Conservation (phyloP, 2,329 filamentous ascomycete species). For the Arthrocladium fulminans region DNA sequence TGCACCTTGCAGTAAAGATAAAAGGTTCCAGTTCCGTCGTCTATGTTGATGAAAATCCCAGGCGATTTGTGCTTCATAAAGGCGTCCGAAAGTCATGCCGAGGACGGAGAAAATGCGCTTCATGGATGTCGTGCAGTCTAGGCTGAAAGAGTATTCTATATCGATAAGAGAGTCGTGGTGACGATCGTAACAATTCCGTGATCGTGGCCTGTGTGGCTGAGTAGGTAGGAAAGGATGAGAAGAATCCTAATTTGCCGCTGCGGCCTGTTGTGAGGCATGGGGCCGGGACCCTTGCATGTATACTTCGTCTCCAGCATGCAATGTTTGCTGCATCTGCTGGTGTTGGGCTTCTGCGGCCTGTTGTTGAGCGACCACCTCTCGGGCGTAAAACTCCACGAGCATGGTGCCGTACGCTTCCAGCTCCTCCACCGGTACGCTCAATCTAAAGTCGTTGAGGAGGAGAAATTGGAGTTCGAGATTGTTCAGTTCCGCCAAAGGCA, state of each 20-base stretch:
- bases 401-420: slow-evolving; percentile 96
- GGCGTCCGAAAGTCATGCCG: too few relatives aligned
- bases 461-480: slow-evolving; percentile 95
- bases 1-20: too few relatives aligned
- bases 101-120: not conserved
- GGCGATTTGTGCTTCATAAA: too few relatives aligned
- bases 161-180: slow-evolving; percentile 5
- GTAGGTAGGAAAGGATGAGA: not conserved
- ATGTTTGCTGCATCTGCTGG: slow-evolving; percentile 9
- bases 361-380: slow-evolving; percentile 68
- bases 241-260: not conserved
- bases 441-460: slow-evolving; percentile 87
- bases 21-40: too few relatives aligned
- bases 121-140: not conserved
- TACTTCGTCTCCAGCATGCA: slow-evolving; percentile 16
- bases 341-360: slow-evolving; percentile 26
- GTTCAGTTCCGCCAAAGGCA: slow-evolving; percentile 86
- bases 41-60: too few relatives aligned
- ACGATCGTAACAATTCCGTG: not conserved
- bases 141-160: slow-evolving; percentile 1
- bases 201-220: not conserved
- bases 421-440: slow-evolving; percentile 88
- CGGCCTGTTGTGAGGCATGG: not conserved
- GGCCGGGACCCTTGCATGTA: slow-evolving; percentile 15
- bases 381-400: slow-evolving; percentile 94